phyloP scores from a whole-genome alignment of 257 asterid species.

The Solanum sejunctum region DNA sequence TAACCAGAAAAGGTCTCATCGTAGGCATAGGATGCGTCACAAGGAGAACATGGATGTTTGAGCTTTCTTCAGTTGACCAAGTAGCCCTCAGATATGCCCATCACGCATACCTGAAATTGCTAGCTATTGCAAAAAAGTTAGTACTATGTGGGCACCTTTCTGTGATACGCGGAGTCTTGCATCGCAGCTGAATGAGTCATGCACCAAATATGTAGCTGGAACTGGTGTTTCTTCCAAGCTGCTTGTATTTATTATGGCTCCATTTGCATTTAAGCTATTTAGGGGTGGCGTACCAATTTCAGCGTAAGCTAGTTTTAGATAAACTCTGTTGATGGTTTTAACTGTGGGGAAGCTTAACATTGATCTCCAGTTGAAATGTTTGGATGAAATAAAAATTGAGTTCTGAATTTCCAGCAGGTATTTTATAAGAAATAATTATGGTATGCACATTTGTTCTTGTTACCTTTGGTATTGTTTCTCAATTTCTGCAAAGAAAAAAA shows the following conservation, averaged over 20 bases:
- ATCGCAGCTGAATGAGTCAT: background rate
- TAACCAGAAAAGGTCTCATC: slow-evolving; percentile 36
- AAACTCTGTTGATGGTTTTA: background rate
- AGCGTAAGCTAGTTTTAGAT: background rate
- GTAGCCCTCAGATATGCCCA: background rate
- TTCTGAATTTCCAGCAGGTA: background rate
- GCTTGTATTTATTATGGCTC: background rate
- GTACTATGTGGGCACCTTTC: background rate
- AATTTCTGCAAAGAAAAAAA: background rate
- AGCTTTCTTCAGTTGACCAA: slow-evolving; percentile 5
- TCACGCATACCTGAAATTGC: no score
- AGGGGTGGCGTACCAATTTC: background rate
- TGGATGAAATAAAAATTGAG: background rate
- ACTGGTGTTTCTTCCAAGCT: background rate
- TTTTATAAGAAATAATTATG: background rate
- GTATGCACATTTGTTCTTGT: background rate
- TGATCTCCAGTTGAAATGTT: background rate
- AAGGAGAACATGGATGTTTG: slow-evolving; percentile 29
- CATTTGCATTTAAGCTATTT: background rate
- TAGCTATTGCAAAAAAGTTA: background rate
- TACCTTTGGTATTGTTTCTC: background rate
- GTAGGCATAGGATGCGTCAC: slow-evolving; percentile 38
- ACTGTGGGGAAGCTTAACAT: background rate
- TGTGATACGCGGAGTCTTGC: background rate
- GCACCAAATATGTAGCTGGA: background rate